Evolutionary conservation across 1,284 basidiomycete genomes (phyloP).

Genomic region (Naganishia sp.): DNA sequence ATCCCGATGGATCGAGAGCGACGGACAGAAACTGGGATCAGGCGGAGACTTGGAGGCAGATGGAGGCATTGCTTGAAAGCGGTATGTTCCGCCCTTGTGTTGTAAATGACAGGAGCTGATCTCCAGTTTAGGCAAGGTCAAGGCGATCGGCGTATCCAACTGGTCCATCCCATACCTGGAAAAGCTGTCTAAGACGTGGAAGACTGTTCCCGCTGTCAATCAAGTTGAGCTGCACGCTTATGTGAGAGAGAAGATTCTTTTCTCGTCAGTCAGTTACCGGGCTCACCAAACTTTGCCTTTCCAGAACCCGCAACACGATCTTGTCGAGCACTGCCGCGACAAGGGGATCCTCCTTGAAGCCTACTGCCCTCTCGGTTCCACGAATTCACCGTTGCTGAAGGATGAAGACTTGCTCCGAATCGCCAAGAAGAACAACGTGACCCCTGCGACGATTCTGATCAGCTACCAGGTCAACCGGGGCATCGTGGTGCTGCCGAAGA

Average conservation of each 20-base stretch:
- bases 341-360: conserved; percentile 75
- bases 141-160: conserved; percentile 68
- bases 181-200: conserved; percentile 58
- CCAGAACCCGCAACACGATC: conserved; percentile 68
- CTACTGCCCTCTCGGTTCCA: conserved; percentile 81
- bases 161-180: conserved; percentile 53
- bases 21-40: conserved; percentile 67
- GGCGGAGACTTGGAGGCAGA: conserved; percentile 75
- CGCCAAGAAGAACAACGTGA: conserved; percentile 63
- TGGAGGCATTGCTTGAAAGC: conserved; percentile 67
- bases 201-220: conserved; percentile 68
- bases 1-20: conserved; percentile 60
- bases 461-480: conserved; percentile 55
- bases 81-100: conserved; percentile 3
- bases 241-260: neutral
- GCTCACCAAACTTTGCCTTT: conserved; percentile 47
- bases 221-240: conserved; percentile 71
- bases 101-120: neutral
- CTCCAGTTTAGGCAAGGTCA: conserved; percentile 62
- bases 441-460: conserved; percentile 59
- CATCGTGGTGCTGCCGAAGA: conserved; percentile 71
- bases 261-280: too few relatives aligned
- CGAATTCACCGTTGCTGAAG: conserved; percentile 64
- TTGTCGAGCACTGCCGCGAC: conserved; percentile 66
- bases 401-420: conserved; percentile 69